phyloP scores from a whole-genome alignment of 2,329 filamentous ascomycete species.

The Alternaria triticina region DNA sequence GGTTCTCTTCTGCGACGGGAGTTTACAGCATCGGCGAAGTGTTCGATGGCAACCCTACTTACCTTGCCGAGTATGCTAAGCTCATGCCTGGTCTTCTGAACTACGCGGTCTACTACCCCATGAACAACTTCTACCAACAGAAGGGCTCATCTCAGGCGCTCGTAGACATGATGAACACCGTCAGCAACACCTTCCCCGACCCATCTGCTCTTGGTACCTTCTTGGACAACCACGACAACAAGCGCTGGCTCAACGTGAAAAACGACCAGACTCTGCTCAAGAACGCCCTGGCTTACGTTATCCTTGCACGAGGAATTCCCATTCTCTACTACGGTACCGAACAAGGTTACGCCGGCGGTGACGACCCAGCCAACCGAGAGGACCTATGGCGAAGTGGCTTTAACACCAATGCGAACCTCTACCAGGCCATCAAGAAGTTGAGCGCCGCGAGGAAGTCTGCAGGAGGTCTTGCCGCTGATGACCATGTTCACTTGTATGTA shows the following conservation, averaged over 20 bases:
- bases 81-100: conserved; percentile 67
- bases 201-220: conserved; percentile 47
- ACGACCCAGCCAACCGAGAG: conserved; percentile 50
- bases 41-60: conserved; percentile 59
- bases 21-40: conserved; percentile 69
- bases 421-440: conserved; percentile 37
- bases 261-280: conserved; percentile 46
- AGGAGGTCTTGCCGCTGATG: conserved; percentile 54
- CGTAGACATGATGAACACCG: conserved; percentile 44
- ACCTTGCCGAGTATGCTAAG: conserved; percentile 61
- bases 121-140: conserved; percentile 48
- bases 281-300: conserved; percentile 48
- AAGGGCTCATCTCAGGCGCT: conserved; percentile 38
- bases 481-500: conserved; percentile 55
- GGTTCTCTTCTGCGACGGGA: conserved; percentile 61
- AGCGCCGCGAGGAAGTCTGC: conserved; percentile 38
- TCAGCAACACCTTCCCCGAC: conserved; percentile 41
- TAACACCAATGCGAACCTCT: conserved; percentile 38
- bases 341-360: conserved; percentile 46
- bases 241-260: conserved; percentile 47
- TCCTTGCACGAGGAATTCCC: conserved; percentile 48
- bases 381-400: conserved; percentile 49
- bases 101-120: conserved; percentile 59
- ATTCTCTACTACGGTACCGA: conserved; percentile 51
- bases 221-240: conserved; percentile 50